Conservation (phyloP, 345 rosid genomes). For the Excoecaria cochinchinensis region DNA sequence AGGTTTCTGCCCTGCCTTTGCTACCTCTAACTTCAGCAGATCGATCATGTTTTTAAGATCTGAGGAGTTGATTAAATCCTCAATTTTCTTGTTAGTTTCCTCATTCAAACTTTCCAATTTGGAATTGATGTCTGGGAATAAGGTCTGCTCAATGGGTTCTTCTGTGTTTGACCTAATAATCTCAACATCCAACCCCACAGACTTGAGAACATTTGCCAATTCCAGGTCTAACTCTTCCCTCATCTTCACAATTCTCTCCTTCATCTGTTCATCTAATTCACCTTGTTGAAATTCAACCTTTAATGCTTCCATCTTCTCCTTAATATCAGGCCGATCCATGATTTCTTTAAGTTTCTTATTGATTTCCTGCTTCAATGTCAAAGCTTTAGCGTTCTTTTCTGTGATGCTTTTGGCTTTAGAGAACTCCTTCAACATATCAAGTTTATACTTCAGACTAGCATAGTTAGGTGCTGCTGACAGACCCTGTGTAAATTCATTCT, state of each 20-base stretch:
- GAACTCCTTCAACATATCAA: constrained; percentile 68
- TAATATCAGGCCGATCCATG: constrained; percentile 50
- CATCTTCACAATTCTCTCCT: constrained; percentile 45
- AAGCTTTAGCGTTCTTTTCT: constrained; percentile 34
- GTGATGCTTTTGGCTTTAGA: constrained; percentile 51
- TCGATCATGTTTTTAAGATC: constrained; percentile 62
- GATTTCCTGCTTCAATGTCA: constrained; percentile 46
- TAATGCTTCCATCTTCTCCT: constrained; percentile 63
- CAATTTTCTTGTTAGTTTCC: constrained; percentile 56
- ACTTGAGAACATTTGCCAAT: constrained; percentile 44
- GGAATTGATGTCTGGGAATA: constrained; percentile 34
- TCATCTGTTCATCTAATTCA: constrained; percentile 54
- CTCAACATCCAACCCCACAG: constrained; percentile 60
- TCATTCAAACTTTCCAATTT: constrained; percentile 49
- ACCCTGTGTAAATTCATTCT: constrained; percentile 52
- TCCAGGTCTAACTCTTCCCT: constrained; percentile 57
- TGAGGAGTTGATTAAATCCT: constrained; percentile 44
- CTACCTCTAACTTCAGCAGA: constrained; percentile 60
- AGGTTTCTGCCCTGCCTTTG: constrained; percentile 53
- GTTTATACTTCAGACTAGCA: constrained; percentile 57
- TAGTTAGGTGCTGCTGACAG: constrained; percentile 62
- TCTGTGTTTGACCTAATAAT: constrained; percentile 37
- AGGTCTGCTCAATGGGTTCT: constrained; percentile 34
- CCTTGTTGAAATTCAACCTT: constrained; percentile 50
- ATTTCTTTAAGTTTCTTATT: constrained; percentile 60